Evolutionary conservation across 2,329 filamentous ascomycete species (phyloP).

Genomic region (Paecilomyces formosus): DNA sequence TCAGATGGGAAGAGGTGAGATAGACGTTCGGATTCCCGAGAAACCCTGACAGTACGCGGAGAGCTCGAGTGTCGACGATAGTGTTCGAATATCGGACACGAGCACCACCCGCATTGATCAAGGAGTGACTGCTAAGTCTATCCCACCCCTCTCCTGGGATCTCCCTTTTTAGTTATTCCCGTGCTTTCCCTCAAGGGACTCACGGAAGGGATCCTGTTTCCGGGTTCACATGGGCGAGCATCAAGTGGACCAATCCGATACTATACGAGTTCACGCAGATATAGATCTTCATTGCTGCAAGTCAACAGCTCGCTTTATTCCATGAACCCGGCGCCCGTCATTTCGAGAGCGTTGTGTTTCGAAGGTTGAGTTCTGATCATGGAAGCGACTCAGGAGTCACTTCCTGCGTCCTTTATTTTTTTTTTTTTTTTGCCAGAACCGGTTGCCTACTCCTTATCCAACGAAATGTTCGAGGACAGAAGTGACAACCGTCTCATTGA

Average conservation of each 20-base stretch:
- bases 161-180: neutral
- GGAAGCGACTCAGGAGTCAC: neutral
- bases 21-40: neutral
- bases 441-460: neutral
- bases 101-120: constrained; percentile 25
- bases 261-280: neutral
- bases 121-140: neutral
- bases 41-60: constrained; percentile 9
- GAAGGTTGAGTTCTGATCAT: neutral
- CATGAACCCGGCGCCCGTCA: constrained; percentile 19
- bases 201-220: constrained; percentile 15
- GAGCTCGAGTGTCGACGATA: constrained; percentile 31
- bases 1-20: neutral
- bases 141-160: neutral
- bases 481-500: neutral
- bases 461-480: neutral
- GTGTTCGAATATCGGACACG: constrained; percentile 17
- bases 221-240: constrained; percentile 25
- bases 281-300: constrained; percentile 36
- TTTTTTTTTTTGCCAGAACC: neutral
- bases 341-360: constrained; percentile 6
- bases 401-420: neutral
- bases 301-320: constrained; percentile 27
- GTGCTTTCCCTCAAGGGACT: neutral
- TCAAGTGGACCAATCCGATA: constrained; percentile 33